These are phyloP conservation scores for Drechslerella dactyloides DNA, from an alignment of 2,329 filamentous ascomycete genomes.

Conservation along the genomic window DNA sequence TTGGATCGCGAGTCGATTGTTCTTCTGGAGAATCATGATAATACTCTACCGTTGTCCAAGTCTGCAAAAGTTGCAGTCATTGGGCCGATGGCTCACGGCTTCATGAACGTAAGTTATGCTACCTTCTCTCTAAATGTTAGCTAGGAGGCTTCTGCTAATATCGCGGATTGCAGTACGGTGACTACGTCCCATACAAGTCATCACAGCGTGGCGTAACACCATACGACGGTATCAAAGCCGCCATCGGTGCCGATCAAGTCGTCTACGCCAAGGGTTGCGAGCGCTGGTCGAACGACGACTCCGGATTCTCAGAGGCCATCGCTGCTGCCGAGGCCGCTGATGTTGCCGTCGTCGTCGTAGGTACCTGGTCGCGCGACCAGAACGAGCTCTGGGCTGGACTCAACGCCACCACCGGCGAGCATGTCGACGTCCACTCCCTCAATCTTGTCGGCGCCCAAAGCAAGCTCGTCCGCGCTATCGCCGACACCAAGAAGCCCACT, in stretches of 20 bases:
- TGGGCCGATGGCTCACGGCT: conserved; percentile 75
- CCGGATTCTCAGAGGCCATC: conserved; percentile 71
- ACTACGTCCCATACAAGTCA: conserved; percentile 72
- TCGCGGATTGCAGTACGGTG: conserved; percentile 66
- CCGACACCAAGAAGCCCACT: conserved; percentile 71
- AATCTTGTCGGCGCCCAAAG: conserved; percentile 74
- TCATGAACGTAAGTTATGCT: conserved; percentile 67
- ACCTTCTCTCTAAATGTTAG: conserved; percentile 55
- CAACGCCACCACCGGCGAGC: conserved; percentile 77
- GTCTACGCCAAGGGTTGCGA: conserved; percentile 74
- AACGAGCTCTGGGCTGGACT: conserved; percentile 72
- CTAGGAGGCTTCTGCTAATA: conserved; percentile 32
- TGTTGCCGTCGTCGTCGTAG: conserved; percentile 74
- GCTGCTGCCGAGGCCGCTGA: conserved; percentile 70
- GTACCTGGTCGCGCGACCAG: conserved; percentile 78
- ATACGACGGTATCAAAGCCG: conserved; percentile 70
- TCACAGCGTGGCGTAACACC: conserved; percentile 72
- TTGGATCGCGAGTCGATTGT: conserved; percentile 71
- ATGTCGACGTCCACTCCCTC: conserved; percentile 70
- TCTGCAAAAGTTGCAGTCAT: conserved; percentile 73
- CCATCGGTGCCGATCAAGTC: conserved; percentile 64
- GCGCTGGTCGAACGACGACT: conserved; percentile 73
- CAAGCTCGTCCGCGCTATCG: conserved; percentile 70
- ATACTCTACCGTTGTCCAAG: conserved; percentile 61
- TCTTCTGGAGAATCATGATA: conserved; percentile 66